These are phyloP conservation scores for Fusarium tupiense DNA, from an alignment of 2,329 filamentous ascomycete species.

Conservation along the genomic window DNA sequence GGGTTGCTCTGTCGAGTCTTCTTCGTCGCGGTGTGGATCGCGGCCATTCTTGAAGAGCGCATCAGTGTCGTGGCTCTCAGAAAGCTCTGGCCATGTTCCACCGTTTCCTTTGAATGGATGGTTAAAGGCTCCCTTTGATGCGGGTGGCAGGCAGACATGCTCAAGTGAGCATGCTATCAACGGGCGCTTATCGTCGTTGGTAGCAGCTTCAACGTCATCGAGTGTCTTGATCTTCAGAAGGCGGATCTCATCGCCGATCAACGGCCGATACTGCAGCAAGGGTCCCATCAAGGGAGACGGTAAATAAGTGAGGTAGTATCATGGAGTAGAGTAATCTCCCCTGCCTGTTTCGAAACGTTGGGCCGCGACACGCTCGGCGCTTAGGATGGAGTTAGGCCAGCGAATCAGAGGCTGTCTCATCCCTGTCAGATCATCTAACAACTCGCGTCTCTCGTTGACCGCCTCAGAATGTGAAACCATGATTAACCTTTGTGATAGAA, in stretches of 20 bases:
- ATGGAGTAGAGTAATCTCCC: not conserved
- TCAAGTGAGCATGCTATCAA: not conserved
- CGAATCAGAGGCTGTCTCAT: not conserved
- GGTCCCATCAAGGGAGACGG: not conserved
- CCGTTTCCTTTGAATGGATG: not conserved
- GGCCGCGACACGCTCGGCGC: not conserved
- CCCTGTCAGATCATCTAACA: not conserved
- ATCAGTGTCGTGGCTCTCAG: not conserved
- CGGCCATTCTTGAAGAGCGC: not conserved
- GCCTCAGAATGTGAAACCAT: too few relatives aligned
- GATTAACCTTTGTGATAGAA: too few relatives aligned
- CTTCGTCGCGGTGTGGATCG: not conserved
- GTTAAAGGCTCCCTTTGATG: fast-evolving
- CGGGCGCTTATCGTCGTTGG: not conserved
- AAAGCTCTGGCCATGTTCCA: not conserved
- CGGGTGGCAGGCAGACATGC: not conserved
- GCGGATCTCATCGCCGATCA: not conserved
- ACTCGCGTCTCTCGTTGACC: not conserved
- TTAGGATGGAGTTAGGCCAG: not conserved
- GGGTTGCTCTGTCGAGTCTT: not conserved
- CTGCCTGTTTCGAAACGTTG: not conserved
- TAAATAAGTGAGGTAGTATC: not conserved
- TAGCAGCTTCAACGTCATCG: not conserved
- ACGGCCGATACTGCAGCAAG: not conserved
- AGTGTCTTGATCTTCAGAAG: not conserved